Conservation (phyloP, 2,329 filamentous ascomycete species). For the Monosporascus sp. region DNA sequence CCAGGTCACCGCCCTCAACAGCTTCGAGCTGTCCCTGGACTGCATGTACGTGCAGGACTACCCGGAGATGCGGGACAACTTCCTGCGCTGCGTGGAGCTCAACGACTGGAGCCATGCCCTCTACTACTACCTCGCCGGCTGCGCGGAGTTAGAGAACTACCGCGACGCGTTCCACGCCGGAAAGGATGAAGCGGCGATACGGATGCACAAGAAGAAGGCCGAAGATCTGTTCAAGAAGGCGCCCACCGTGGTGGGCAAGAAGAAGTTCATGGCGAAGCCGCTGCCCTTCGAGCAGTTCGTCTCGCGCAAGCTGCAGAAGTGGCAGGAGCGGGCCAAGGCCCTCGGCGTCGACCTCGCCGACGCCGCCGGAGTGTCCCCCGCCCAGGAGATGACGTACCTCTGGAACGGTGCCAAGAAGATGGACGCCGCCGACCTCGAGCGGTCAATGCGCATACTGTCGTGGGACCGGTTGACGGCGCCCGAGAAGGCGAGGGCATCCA, state of each 20-base stretch:
- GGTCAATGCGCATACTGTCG: slow-evolving; percentile 56
- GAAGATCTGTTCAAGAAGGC: slow-evolving; percentile 67
- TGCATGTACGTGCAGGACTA: slow-evolving; percentile 78
- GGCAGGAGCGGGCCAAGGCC: slow-evolving; percentile 70
- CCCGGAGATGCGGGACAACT: slow-evolving; percentile 65
- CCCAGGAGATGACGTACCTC: slow-evolving; percentile 88
- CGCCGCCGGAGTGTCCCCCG: slow-evolving; percentile 72
- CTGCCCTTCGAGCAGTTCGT: slow-evolving; percentile 88
- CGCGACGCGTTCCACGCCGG: slow-evolving; percentile 49
- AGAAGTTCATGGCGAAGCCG: slow-evolving; percentile 83
- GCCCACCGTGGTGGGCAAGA: slow-evolving; percentile 71
- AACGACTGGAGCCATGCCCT: slow-evolving; percentile 89
- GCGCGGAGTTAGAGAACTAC: slow-evolving; percentile 76
- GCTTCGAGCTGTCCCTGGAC: slow-evolving; percentile 78
- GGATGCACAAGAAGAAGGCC: slow-evolving; percentile 56
- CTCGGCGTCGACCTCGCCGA: slow-evolving; percentile 68
- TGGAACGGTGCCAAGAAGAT: slow-evolving; percentile 89
- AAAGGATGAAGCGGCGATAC: slow-evolving; percentile 39
- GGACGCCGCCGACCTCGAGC: slow-evolving; percentile 57
- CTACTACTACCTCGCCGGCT: slow-evolving; percentile 84
- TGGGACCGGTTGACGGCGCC: slow-evolving; percentile 58
- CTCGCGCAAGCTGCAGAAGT: slow-evolving; percentile 77
- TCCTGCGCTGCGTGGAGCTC: slow-evolving; percentile 68
- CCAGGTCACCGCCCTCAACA: slow-evolving; percentile 78
- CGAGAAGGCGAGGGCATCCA: slow-evolving; percentile 35